These are phyloP conservation scores for Aspergillus olivimuriae DNA, from an alignment of 495 filamentous ascomycete species.

Conservation along the genomic window DNA sequence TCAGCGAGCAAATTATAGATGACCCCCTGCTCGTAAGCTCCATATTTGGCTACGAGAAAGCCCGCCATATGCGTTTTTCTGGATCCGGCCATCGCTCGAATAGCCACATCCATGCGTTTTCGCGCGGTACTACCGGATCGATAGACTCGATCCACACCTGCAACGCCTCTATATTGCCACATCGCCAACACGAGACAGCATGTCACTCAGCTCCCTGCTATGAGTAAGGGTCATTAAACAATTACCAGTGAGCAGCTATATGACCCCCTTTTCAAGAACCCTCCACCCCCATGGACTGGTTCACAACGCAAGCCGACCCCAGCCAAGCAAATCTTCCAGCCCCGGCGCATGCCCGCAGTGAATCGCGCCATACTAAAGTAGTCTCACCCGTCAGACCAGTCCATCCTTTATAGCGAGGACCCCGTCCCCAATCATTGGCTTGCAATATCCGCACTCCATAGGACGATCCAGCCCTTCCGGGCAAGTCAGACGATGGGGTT, in stretches of 20 bases:
- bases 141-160: background rate
- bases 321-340: background rate
- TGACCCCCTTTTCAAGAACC: background rate
- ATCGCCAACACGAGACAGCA: background rate
- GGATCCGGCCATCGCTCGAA: background rate
- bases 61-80: background rate
- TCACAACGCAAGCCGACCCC: background rate
- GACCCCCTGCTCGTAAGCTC: background rate
- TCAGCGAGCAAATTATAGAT: background rate
- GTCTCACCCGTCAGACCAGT: background rate
- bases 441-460: background rate
- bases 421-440: background rate
- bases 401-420: background rate
- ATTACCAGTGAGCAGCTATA: background rate
- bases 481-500: background rate
- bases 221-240: background rate
- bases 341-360: background rate
- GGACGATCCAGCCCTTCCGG: slow-evolving; percentile 1
- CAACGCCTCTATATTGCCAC: background rate
- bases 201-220: background rate
- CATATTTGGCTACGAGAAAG: background rate
- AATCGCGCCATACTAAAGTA: background rate
- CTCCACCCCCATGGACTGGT: background rate
- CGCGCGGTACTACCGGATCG: background rate
- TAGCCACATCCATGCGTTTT: background rate